Base-by-base conservation (phyloP, 73 alveolate genomes). In the Stentor coeruleus region DNA sequence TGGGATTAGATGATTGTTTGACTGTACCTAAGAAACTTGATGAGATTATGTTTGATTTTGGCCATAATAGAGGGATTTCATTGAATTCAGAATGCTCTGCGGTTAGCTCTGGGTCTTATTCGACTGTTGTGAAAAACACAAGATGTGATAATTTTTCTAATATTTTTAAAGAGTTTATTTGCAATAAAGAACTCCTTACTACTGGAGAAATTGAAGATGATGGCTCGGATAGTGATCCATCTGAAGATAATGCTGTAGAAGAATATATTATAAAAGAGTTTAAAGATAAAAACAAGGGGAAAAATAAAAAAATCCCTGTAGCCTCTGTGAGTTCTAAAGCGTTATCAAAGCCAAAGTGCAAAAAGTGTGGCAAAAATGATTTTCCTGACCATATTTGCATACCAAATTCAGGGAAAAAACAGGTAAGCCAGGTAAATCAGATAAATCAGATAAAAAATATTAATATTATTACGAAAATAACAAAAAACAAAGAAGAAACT, bases 211-310 rank as follows among this genome's bases (percentile, higher is more conserved):
- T 20, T 49, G 6, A 20, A 6, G 20, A 6, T 49, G 6, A 6
- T 49, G 66, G 80, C 11, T 60, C 80, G 28, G 36, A 60, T 26
- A 14, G 59, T 35, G 37, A 35, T 11, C 58, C 58, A 60, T 60
- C 80, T 60, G 80, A 60, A 14, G 80, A 60, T 60, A 60, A 60
- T 38, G 11, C 28, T 14, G 41, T 6, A 14, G 55, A 60, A 6
- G 20, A 60, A 26, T 6, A 6, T 14, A 14, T 60, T 49, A 11
- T 49, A 20, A 49, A 49, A 49, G 20, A 49, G 28, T 49, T 49
- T 20, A 49, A 20, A 49, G n/a, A n/a, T n/a, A n/a, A n/a, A n/a
- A n/a, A n/a, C n/a, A 49, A 20, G 66, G 66, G 6, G 28, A 49
- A 49, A 20, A 49, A 49, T 11, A 49, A 49, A 11, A 49, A 49